Evolutionary conservation across 805 yeast genomes (phyloP).

Genomic region (Maudiozyma saulgeensis): DNA sequence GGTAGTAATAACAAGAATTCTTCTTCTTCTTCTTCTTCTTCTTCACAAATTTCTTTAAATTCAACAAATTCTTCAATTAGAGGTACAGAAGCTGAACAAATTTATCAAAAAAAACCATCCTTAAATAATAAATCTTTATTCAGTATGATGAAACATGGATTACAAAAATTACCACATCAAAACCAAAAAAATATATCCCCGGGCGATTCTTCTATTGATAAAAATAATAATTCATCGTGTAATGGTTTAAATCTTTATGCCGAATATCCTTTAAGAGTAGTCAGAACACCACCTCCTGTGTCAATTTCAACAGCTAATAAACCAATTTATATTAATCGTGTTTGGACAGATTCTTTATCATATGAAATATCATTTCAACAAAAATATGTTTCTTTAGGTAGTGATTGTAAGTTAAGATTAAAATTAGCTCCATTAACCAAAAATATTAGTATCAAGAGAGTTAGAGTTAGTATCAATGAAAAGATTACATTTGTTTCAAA

Average conservation of each 20-base stretch:
- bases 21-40: too few species aligned
- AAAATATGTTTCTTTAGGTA: conserved; percentile 58
- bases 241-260: conserved; percentile 5
- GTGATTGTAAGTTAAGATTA: conserved; percentile 49
- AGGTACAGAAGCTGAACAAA: conserved; percentile 9
- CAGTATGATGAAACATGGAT: conserved; percentile 20
- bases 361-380: conserved; percentile 66
- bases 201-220: conserved; percentile 8
- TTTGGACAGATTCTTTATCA: conserved; percentile 64
- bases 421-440: conserved; percentile 61
- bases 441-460: conserved; percentile 51
- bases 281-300: conserved; percentile 35
- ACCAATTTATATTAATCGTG: conserved; percentile 66
- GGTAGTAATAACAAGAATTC: too few species aligned
- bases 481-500: conserved; percentile 55
- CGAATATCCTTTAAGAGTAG: conserved; percentile 28
- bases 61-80: conserved; percentile 1
- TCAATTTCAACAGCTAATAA: conserved; percentile 44
- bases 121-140: conserved; percentile 10
- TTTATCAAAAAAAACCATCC: conserved; percentile 3
- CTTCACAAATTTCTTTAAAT: not conserved
- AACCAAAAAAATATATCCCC: not conserved
- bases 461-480: conserved; percentile 59
- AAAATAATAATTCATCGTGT: not conserved
- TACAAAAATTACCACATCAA: conserved; percentile 11